These are phyloP conservation scores for Pezicula rhizophila DNA, from an alignment of 2,329 filamentous ascomycete genomes.

Conservation along the genomic window DNA sequence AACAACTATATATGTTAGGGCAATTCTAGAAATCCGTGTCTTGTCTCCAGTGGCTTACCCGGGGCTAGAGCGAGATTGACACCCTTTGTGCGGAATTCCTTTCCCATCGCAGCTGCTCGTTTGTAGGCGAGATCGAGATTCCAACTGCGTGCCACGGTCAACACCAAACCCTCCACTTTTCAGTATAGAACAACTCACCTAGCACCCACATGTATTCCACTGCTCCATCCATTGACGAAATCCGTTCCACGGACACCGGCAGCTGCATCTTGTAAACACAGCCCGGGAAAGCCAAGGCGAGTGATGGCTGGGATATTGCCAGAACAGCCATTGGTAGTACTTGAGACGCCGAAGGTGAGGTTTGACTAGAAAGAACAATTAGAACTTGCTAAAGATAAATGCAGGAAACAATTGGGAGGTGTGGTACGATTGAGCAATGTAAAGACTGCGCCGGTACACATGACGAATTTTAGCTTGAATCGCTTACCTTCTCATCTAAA, in stretches of 20 bases:
- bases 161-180: background rate
- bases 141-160: slow-evolving; percentile 40
- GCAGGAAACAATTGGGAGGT: too few species aligned
- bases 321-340: background rate
- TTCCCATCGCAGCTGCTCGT: slow-evolving; percentile 67
- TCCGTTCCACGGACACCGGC: slow-evolving; percentile 34
- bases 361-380: background rate
- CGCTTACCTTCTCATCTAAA: slow-evolving; percentile 70
- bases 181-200: background rate
- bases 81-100: slow-evolving; percentile 71
- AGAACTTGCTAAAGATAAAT: background rate
- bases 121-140: slow-evolving; percentile 63
- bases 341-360: slow-evolving; percentile 33
- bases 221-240: slow-evolving; percentile 57
- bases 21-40: slow-evolving; percentile 63
- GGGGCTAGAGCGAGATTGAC: slow-evolving; percentile 68
- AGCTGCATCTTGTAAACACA: slow-evolving; percentile 12
- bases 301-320: background rate
- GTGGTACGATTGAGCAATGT: too few species aligned
- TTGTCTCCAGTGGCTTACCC: slow-evolving; percentile 60
- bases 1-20: slow-evolving; percentile 32
- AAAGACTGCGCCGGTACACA: too few species aligned
- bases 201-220: slow-evolving; percentile 56
- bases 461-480: too few species aligned
- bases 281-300: slow-evolving; percentile 2